Base-by-base conservation (phyloP, 768 basidiomycete genomes). In the Lactarius evosmus region DNA sequence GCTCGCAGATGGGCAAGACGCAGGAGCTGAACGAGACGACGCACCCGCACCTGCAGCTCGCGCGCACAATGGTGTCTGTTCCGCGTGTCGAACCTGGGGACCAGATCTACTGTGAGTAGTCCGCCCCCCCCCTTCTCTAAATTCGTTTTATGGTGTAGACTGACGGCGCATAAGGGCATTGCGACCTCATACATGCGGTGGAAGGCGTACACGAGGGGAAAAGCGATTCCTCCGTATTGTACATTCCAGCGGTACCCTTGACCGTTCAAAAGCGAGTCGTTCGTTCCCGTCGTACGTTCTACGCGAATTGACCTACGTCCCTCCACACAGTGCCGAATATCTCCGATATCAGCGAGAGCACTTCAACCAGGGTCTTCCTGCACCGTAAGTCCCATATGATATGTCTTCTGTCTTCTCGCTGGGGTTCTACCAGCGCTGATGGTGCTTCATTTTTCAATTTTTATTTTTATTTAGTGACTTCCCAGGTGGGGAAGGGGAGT, bases 31-130 rank as follows among this genome's bases (percentile, higher is more conserved):
- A 80, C 16, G 78, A 83, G 19, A 73, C 66, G 17, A 77, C 80
- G 1, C 89, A 92, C 70, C 90, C 89, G 7, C 86, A 92, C 72
- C 76, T 92, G 59, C 76, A 78, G 62, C 78, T 91, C 1, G 79
- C 80, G 0, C 74, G 81, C 53, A 85, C 84, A 1, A 90, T 92
- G 87, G 83, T 83, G 30, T 84, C 85, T 2, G 78, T 89, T 9
- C 89, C 89, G 1, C 82, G 79, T 65, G 89, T 92, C 6, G 77
- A 79, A 57, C 89, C 89, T 0, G 91, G 91, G 2, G 90, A 92
- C 70, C 84, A 86, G 69, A 87, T 89, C 3, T 90, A 87, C 74
- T 91, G 89, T 67, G 56, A 4, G 62, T 29, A 7, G n/a, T n/a
- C n/a, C n/a, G n/a, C n/a, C 5, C 7, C 34, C 2, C 22, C 40